Percentiles rank a stretch among this genome's conserved stretches.
Evolutionary conservation across 148 eudicot species (phyloP).

Genomic region (Simmondsia chinensis): DNA sequence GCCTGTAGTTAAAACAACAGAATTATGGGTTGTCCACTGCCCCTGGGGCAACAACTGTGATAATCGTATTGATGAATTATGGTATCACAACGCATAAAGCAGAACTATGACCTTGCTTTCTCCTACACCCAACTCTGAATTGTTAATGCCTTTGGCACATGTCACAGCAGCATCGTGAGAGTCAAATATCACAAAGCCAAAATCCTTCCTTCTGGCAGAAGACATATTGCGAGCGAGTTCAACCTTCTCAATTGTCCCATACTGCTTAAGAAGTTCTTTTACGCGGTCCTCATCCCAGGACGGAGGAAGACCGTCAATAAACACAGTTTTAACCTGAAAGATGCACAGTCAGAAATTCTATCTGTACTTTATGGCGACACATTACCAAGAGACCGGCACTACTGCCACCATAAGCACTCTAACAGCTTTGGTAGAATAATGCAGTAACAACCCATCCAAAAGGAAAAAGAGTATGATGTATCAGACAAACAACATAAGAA

Average conservation of each 20-base stretch:
- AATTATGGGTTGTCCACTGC: too few relatives aligned
- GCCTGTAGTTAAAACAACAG: slow-evolving; percentile 50
- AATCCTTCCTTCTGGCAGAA: slow-evolving; percentile 94
- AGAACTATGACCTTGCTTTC: slow-evolving; percentile 51
- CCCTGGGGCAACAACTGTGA: too few relatives aligned
- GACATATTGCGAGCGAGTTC: slow-evolving; percentile 99
- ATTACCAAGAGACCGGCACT: too few relatives aligned
- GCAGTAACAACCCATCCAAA: too few relatives aligned
- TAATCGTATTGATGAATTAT: too few relatives aligned
- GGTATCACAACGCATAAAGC: too few relatives aligned
- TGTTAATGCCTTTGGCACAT: slow-evolving; percentile 88
- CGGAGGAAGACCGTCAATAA: slow-evolving; percentile 83
- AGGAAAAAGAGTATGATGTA: too few relatives aligned
- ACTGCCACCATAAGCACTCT: too few relatives aligned
- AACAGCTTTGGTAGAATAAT: too few relatives aligned
- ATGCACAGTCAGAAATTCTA: slow-evolving; percentile 4
- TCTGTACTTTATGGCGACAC: too few relatives aligned
- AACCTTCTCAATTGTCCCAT: slow-evolving; percentile 73
- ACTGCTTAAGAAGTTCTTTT: slow-evolving; percentile 55
- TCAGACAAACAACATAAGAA: too few relatives aligned
- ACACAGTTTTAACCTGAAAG: slow-evolving; percentile 86
- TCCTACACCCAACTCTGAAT: slow-evolving; percentile 91
- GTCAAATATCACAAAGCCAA: slow-evolving; percentile 86
- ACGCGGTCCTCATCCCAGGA: slow-evolving; percentile 95
- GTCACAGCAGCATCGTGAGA: slow-evolving; percentile 86